phyloP scores from a whole-genome alignment of 164 flowering plant genomes.

The Sedum album region DNA sequence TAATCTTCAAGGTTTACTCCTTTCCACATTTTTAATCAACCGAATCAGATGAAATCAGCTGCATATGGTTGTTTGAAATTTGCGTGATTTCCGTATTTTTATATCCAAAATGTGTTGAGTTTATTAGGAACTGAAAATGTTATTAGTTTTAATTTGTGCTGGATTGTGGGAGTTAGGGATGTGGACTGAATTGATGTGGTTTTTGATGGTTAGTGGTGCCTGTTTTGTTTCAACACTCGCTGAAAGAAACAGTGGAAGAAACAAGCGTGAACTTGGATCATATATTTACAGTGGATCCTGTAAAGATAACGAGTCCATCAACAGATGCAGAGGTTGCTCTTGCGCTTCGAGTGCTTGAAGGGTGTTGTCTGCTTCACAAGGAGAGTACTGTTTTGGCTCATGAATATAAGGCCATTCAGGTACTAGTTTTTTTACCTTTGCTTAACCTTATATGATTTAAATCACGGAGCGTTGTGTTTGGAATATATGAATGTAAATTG shows the following conservation, averaged over 20 bases:
- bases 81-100: neutral
- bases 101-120: neutral
- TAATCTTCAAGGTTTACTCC: slow-evolving; percentile 61
- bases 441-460: neutral
- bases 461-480: too few species aligned
- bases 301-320: slow-evolving; percentile 76
- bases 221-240: slow-evolving; percentile 65
- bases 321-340: slow-evolving; percentile 84
- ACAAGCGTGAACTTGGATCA: slow-evolving; percentile 48
- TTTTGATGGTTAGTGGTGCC: slow-evolving; percentile 67
- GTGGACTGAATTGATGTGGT: neutral
- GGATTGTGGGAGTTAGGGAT: too few species aligned
- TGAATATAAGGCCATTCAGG: slow-evolving; percentile 62
- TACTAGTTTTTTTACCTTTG: slow-evolving; percentile 10
- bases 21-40: neutral
- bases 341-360: slow-evolving; percentile 89
- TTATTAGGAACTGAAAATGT: neutral
- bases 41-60: too few species aligned
- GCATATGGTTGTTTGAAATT: neutral
- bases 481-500: neutral
- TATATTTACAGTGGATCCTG: slow-evolving; percentile 72
- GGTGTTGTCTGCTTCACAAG: slow-evolving; percentile 80
- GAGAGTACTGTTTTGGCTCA: slow-evolving; percentile 61
- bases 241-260: slow-evolving; percentile 50
- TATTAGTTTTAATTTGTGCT: neutral